Percentiles rank a stretch among this genome's conserved stretches.
phyloP scores from a whole-genome alignment of 2,329 filamentous ascomycete species.

The Huntiella abstrusa region DNA sequence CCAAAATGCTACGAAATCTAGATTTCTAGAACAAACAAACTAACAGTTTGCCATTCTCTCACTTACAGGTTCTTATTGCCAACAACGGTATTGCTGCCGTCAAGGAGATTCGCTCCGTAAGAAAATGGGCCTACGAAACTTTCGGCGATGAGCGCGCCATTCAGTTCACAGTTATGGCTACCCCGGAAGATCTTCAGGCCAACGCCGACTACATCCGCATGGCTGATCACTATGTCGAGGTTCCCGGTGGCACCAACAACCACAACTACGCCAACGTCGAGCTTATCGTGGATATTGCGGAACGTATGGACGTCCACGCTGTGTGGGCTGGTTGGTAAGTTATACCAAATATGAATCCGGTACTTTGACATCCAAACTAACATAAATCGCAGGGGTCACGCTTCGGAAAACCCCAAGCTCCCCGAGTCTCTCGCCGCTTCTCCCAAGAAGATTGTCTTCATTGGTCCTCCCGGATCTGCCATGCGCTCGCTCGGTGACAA shows the following conservation, averaged over 20 bases:
- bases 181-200: constrained; percentile 87
- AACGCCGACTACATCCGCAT: constrained; percentile 99
- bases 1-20: not conserved
- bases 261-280: constrained; percentile 99
- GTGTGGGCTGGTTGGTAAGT: constrained; percentile 96
- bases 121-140: constrained; percentile 99
- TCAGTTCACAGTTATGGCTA: constrained; percentile 99
- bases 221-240: constrained; percentile 98
- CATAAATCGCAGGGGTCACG: constrained; percentile 53
- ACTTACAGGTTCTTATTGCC: constrained; percentile 71
- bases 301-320: constrained; percentile 95
- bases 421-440: constrained; percentile 91
- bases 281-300: constrained; percentile 93
- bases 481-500: constrained; percentile 99
- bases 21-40: not conserved
- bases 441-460: constrained; percentile 97
- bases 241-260: constrained; percentile 97
- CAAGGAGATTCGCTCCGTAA: constrained; percentile 96
- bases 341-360: not conserved
- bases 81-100: constrained; percentile 99
- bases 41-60: not conserved
- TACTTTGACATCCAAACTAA: not conserved
- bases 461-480: constrained; percentile 88
- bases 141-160: constrained; percentile 97
- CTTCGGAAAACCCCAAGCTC: constrained; percentile 94